phyloP scores from a whole-genome alignment of 768 basidiomycete species.

The Daedaleopsis nitida region DNA sequence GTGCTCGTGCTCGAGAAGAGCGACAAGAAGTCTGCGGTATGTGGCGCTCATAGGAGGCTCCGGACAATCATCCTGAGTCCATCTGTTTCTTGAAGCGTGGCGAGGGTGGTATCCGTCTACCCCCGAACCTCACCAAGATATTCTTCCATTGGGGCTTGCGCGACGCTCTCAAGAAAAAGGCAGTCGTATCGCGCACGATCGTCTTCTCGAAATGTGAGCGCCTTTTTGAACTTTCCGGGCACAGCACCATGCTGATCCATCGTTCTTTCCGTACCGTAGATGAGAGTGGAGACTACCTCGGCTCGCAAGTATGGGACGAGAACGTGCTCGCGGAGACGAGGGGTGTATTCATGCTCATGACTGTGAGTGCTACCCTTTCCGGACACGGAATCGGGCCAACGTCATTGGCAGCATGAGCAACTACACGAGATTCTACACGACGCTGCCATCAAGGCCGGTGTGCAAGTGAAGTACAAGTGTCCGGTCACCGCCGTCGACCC shows the following conservation, averaged over 20 bases:
- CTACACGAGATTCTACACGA: conserved; percentile 36
- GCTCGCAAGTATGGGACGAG: conserved; percentile 32
- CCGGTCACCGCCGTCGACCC: conserved; percentile 30
- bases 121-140: conserved; percentile 41
- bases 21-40: conserved; percentile 14
- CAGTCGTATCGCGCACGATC: conserved; percentile 23
- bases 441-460: conserved; percentile 30
- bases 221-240: too few species aligned
- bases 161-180: conserved; percentile 25
- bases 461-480: conserved; percentile 27
- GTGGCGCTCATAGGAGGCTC: not conserved
- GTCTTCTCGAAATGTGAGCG: conserved; percentile 29
- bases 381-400: not conserved
- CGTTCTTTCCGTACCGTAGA: conserved; percentile 15
- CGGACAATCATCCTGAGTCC: too few species aligned
- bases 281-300: conserved; percentile 31
- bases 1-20: conserved; percentile 34
- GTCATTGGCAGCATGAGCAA: conserved; percentile 32
- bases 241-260: too few species aligned
- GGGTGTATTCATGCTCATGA: conserved; percentile 33
- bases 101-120: conserved; percentile 32
- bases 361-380: conserved; percentile 23
- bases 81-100: conserved; percentile 17
- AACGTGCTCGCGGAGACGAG: conserved; percentile 32
- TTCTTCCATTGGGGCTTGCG: conserved; percentile 39